Conservation (phyloP, 2,329 filamentous ascomycete species). For the Ceratocystis lukuohia region DNA sequence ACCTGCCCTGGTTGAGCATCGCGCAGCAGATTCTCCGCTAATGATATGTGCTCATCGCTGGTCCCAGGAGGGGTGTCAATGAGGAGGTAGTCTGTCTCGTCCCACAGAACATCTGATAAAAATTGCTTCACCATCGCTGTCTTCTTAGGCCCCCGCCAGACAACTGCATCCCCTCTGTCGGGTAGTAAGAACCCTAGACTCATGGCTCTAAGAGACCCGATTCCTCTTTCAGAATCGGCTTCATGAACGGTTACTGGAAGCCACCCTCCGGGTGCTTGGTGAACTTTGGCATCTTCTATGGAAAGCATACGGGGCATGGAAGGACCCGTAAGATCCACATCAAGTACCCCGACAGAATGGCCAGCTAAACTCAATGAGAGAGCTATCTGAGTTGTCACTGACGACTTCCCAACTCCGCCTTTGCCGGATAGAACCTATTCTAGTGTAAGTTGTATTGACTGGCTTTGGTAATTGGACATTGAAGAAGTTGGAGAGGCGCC, state of each 20-base stretch:
- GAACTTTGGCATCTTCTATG: conserved; percentile 78
- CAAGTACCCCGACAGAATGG: conserved; percentile 83
- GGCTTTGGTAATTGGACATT: background rate
- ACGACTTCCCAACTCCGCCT: conserved; percentile 95
- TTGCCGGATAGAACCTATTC: conserved; percentile 78
- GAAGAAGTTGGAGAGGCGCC: background rate
- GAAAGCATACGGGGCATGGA: conserved; percentile 92
- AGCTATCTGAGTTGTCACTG: conserved; percentile 90
- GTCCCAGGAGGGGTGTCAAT: conserved; percentile 95
- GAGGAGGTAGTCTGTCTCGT: conserved; percentile 74
- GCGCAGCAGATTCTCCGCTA: conserved; percentile 69
- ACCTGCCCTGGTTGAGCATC: conserved; percentile 53
- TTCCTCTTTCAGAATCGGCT: conserved; percentile 35
- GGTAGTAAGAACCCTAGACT: conserved; percentile 83
- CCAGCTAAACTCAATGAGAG: conserved; percentile 76
- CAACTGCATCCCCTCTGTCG: conserved; percentile 75
- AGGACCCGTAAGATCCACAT: conserved; percentile 90
- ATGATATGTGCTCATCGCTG: conserved; percentile 90
- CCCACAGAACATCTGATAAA: conserved; percentile 80
- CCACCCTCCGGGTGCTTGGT: conserved; percentile 84
- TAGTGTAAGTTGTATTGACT: conserved; percentile 6
- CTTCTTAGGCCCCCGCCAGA: conserved; percentile 97
- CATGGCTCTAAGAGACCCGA: conserved; percentile 68
- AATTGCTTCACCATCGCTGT: conserved; percentile 98
- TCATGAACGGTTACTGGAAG: conserved; percentile 74